Conservation (phyloP, 495 filamentous ascomycete species). For the Penicillium fimorum region DNA sequence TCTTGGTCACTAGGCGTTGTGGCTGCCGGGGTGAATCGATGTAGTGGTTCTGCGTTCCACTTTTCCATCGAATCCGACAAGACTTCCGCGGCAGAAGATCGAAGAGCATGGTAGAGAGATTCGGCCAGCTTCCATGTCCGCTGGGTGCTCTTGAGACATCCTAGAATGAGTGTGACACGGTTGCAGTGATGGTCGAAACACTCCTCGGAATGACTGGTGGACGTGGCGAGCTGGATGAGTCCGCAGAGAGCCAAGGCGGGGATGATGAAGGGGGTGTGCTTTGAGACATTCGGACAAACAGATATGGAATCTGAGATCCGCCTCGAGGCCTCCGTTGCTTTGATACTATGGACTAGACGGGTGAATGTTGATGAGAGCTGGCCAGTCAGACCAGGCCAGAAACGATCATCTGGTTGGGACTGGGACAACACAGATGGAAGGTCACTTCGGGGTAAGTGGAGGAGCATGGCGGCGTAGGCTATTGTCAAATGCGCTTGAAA, state of each 20-base stretch:
- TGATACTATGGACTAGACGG: slow-evolving; percentile 42
- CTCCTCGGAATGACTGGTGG: slow-evolving; percentile 35
- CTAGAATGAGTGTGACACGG: slow-evolving; percentile 40
- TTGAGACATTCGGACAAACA: slow-evolving; percentile 38
- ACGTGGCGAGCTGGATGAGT: slow-evolving; percentile 41
- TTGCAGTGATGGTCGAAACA: slow-evolving; percentile 46
- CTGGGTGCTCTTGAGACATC: slow-evolving; percentile 37
- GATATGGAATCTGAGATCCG: slow-evolving; percentile 40
- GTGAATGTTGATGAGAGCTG: slow-evolving; percentile 39
- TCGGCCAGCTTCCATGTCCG: slow-evolving; percentile 37
- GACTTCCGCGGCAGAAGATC: slow-evolving; percentile 34
- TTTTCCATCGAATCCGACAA: slow-evolving; percentile 35
- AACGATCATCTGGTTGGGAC: slow-evolving; percentile 25
- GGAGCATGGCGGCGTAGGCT: slow-evolving; percentile 41
- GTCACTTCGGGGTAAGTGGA: slow-evolving; percentile 44
- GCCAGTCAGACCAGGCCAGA: slow-evolving; percentile 29
- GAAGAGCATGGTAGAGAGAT: slow-evolving; percentile 28
- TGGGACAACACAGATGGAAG: slow-evolving; percentile 32
- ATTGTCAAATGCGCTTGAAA: slow-evolving; percentile 46
- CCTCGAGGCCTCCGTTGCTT: slow-evolving; percentile 43
- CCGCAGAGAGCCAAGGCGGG: slow-evolving; percentile 36
- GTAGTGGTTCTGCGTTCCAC: slow-evolving; percentile 33
- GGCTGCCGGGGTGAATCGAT: slow-evolving; percentile 24
- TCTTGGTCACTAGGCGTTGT: slow-evolving; percentile 24
- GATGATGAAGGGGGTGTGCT: slow-evolving; percentile 39